Conservation (phyloP, 148 eudicot genomes). For the Polygonum maritimum region DNA sequence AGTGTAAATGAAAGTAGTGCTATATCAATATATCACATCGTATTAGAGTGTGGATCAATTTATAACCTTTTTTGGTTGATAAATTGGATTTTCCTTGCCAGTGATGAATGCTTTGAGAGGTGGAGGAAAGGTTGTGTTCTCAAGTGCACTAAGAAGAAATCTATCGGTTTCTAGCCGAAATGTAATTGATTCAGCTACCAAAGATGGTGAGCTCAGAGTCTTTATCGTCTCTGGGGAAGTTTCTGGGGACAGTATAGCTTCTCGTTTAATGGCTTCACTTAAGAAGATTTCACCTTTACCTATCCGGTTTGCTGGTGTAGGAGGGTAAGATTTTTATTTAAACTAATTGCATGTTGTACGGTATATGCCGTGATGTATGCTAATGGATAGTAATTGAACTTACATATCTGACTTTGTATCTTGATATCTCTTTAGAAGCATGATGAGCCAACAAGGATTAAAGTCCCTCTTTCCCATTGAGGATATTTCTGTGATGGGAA, state of each 20-base stretch:
- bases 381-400: background rate
- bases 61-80: slow-evolving; percentile 8
- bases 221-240: slow-evolving; percentile 93
- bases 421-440: slow-evolving; percentile 28
- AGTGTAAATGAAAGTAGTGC: background rate
- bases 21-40: background rate
- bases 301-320: slow-evolving; percentile 71
- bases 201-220: slow-evolving; percentile 84
- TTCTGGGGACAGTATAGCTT: slow-evolving; percentile 82
- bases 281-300: slow-evolving; percentile 67
- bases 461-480: slow-evolving; percentile 79
- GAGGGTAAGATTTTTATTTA: slow-evolving; percentile 48
- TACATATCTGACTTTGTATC: background rate
- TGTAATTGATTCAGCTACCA: slow-evolving; percentile 57
- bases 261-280: slow-evolving; percentile 75
- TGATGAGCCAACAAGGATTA: slow-evolving; percentile 75
- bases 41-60: background rate
- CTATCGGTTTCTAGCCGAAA: slow-evolving; percentile 40
- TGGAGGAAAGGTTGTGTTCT: slow-evolving; percentile 12
- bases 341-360: background rate
- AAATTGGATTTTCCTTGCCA: slow-evolving; percentile 17
- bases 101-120: background rate
- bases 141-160: slow-evolving; percentile 27
- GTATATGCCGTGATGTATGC: background rate
- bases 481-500: slow-evolving; percentile 93